These are phyloP conservation scores for Apiospora malaysiana DNA, from an alignment of 2,329 filamentous ascomycete species.

Conservation along the genomic window DNA sequence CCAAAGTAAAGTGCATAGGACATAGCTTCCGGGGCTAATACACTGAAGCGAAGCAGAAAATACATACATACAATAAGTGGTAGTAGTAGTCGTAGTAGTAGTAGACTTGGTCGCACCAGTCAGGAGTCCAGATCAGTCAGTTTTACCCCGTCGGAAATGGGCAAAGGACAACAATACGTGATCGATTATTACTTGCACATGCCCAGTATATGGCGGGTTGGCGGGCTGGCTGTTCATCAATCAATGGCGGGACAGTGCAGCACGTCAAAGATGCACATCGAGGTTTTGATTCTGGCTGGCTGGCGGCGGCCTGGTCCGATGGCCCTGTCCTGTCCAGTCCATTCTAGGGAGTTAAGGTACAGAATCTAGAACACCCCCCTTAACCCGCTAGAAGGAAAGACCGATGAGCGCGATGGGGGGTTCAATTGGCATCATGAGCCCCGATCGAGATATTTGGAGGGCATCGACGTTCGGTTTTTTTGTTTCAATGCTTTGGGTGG, in stretches of 20 bases:
- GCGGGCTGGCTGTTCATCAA: neutral
- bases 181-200: neutral
- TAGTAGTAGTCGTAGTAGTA: too few species aligned
- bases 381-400: too few species aligned
- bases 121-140: conserved; percentile 15
- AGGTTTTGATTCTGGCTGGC: neutral
- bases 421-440: neutral
- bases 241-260: neutral
- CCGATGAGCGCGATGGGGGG: neutral
- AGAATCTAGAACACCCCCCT: too few species aligned
- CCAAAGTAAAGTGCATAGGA: neutral
- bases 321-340: too few species aligned
- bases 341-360: too few species aligned
- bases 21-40: neutral
- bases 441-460: neutral
- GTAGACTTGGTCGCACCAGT: neutral
- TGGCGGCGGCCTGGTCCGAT: neutral
- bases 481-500: neutral
- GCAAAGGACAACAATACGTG: neutral
- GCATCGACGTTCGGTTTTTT: neutral
- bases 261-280: neutral
- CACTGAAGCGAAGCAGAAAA: neutral
- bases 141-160: neutral
- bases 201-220: neutral
- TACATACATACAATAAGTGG: too few species aligned